Evolutionary conservation across 352 stramenopile species (phyloP), one percentile per base, ranked within the genome.

Genomic region (Phytophthora pseudosyringae): DNA sequence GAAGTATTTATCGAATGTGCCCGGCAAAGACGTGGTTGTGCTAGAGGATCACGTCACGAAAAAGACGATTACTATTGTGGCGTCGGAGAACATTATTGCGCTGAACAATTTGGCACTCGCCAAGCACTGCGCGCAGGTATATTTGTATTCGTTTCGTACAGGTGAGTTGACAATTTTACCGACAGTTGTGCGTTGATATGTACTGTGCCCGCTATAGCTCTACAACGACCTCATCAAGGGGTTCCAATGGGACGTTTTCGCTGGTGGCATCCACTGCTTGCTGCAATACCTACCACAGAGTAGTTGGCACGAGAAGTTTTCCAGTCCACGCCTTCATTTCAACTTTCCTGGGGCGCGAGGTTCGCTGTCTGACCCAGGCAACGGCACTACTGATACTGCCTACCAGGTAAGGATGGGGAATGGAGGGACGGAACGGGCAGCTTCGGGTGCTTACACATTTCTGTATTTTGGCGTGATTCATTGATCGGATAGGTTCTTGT

Each of bases 181-280:
- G 41, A 67, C 15, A 21, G 43, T 38, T 59, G 25, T 52, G n/a
- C n/a, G n/a, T n/a, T n/a, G n/a, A 4, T 74, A 21, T 58, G 26
- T 57, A 25, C 5, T 60, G 16, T 48, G 16, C 25, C 3, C 53
- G 25, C 26, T 43, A 3, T 48, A 94, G 83, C 66, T 95, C 3
- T 80, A 91, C 45, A 87, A 76, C 49, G 86, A 95, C 43, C 71
- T 95, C 25, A 90, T 89, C 49, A 90, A 91, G 70, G 80, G 81
- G 29, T 95, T 94, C 64, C 83, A 90, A 32, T 95, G 87, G 87
- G 80, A 93, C 58, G 69, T 95, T 5, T 94, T 95, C 63, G 83
- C 87, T 15, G 85, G 87, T 15, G 87, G 87, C 6, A 90, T 89
- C 18, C 82, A 95, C 50, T 95, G 87, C 38, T 76, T 91, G 66